Evolutionary conservation across 768 basidiomycete genomes (phyloP).

Genomic region (Tylopilus subfusipes): DNA sequence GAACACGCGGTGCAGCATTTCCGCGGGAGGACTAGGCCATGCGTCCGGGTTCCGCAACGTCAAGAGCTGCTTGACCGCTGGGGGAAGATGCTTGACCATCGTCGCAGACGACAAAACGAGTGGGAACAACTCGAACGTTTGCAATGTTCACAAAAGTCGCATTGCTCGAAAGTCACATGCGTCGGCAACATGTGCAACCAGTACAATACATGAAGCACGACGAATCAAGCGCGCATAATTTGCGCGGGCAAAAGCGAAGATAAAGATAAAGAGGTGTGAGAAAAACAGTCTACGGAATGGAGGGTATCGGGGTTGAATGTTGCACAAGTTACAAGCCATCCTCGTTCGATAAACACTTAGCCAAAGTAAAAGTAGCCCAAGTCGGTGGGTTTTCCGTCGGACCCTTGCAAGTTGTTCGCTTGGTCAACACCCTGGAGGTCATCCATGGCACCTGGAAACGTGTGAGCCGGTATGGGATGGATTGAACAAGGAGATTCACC

Average conservation of each 20-base stretch:
- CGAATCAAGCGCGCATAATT: slow-evolving; percentile 2
- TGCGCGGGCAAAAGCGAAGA: neutral
- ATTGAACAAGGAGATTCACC: slow-evolving; percentile 41
- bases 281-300: slow-evolving; percentile 11
- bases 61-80: slow-evolving; percentile 68
- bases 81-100: slow-evolving; percentile 51
- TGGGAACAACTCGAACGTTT: slow-evolving; percentile 1
- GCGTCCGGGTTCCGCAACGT: slow-evolving; percentile 62
- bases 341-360: neutral
- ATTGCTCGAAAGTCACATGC: slow-evolving; percentile 25
- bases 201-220: slow-evolving; percentile 20
- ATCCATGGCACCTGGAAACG: slow-evolving; percentile 36
- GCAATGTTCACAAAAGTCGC: neutral
- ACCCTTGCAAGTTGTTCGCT: slow-evolving; percentile 42
- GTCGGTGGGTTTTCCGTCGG: slow-evolving; percentile 41
- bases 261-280: neutral
- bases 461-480: slow-evolving; percentile 5
- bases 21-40: slow-evolving; percentile 52
- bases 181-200: slow-evolving; percentile 17
- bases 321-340: neutral
- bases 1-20: slow-evolving; percentile 55
- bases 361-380: slow-evolving; percentile 47
- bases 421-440: slow-evolving; percentile 52
- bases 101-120: slow-evolving; percentile 1
- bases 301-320: slow-evolving; percentile 18